phyloP scores from a whole-genome alignment of 1,139 yeast genomes.

The Pichia sp. region DNA sequence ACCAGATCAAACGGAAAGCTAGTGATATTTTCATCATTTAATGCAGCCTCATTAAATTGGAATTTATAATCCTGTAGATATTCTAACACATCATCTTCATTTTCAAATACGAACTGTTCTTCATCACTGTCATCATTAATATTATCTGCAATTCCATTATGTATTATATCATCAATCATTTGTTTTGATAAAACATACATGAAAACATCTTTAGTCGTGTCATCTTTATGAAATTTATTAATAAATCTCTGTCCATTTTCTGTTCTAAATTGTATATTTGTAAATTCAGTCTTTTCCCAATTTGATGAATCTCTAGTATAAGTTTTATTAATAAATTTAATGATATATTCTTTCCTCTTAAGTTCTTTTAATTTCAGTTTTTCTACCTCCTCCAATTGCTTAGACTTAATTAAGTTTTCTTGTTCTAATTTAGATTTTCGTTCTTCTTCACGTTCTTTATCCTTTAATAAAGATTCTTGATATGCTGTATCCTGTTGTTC shows the following conservation, averaged over 20 bases:
- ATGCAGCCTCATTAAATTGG: not conserved
- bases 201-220: conserved; percentile 57
- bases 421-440: conserved; percentile 10
- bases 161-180: conserved; percentile 17
- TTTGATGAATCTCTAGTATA: conserved; percentile 21
- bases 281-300: conserved; percentile 29
- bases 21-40: not conserved
- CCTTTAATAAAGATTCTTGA: conserved; percentile 42
- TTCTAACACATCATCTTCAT: conserved; percentile 17
- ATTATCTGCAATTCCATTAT: conserved; percentile 5
- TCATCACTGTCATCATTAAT: not conserved
- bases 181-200: conserved; percentile 50
- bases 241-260: conserved; percentile 59
- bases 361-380: not conserved
- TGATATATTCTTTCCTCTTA: conserved; percentile 17
- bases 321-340: conserved; percentile 13
- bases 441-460: conserved; percentile 29
- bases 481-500: conserved; percentile 56
- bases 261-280: conserved; percentile 42
- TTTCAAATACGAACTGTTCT: not conserved
- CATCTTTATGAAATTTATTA: conserved; percentile 43
- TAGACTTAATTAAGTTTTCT: conserved; percentile 8
- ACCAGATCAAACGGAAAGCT: conserved; percentile 42
- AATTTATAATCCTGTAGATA: conserved; percentile 7
- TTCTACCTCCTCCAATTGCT: conserved; percentile 15